Conservation (phyloP, 2,329 filamentous ascomycete species). For the Coleophoma crateriformis region DNA sequence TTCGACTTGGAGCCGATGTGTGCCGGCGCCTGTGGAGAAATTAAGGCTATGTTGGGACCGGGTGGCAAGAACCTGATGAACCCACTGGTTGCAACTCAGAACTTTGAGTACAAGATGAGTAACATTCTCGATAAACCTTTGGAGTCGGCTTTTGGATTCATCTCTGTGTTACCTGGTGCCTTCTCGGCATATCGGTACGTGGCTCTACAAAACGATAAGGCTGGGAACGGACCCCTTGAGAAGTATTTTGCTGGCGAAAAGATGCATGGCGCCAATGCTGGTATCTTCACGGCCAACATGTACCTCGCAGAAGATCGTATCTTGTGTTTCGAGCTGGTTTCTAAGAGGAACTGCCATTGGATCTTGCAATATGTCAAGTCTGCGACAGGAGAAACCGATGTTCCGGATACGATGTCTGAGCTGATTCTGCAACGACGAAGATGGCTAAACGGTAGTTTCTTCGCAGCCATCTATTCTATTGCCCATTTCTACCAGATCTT, state of each 20-base stretch:
- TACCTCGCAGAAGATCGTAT: constrained; percentile 98
- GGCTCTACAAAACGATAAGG: constrained; percentile 94
- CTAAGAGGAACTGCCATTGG: constrained; percentile 96
- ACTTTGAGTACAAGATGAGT: constrained; percentile 99
- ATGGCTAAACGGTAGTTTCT: constrained; percentile 98
- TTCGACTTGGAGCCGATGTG: constrained; percentile 98
- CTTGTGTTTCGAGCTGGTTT: constrained; percentile 95
- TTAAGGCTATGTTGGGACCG: constrained; percentile 91
- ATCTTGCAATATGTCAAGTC: constrained; percentile 98
- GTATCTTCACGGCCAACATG: constrained; percentile 99
- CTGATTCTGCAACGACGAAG: constrained; percentile 92
- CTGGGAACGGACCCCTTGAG: constrained; percentile 83
- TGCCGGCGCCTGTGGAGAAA: constrained; percentile 94
- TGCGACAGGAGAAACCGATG: constrained; percentile 92
- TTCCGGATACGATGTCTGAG: constrained; percentile 89
- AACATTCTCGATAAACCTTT: constrained; percentile 98
- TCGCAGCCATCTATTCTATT: constrained; percentile 91
- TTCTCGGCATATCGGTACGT: constrained; percentile 98
- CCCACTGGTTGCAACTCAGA: constrained; percentile 90
- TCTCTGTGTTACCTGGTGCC: constrained; percentile 90
- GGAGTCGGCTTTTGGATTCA: constrained; percentile 96
- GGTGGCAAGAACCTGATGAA: constrained; percentile 86
- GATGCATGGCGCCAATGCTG: constrained; percentile 80
- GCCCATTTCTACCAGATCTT: constrained; percentile 96
- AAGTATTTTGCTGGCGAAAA: constrained; percentile 98